Evolutionary conservation across 2,329 filamentous ascomycete species (phyloP), one percentile per base, ranked within the genome.

Genomic region (Xylaria sp.): DNA sequence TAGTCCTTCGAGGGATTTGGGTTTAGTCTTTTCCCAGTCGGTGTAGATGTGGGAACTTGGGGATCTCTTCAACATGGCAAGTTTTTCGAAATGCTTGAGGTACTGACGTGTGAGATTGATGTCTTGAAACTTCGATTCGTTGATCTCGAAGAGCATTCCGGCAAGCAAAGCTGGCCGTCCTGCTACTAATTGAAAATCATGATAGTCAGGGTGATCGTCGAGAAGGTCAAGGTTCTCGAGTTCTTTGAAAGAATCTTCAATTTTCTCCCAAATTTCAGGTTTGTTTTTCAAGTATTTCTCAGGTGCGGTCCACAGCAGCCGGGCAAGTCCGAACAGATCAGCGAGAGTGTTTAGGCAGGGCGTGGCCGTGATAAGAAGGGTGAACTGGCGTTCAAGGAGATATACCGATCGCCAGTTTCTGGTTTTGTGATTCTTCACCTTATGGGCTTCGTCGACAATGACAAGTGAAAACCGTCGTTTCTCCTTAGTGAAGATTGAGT

Each of bases 371-470:
- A 78, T 69, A 0, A 78, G 72, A 8, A 78, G 68, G 8, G 75
- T 78, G 55, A 71, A 77, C 3, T 75, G 55, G 10, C 76, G 74
- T 12, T 75, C 35, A 6, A 77, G 51, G 2, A 75, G 60, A 13
- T 68, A 54, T 0, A 78, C 68, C 2, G 76, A 77, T 50, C 70
- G 72, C 72, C 73, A 77, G 13, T 72, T 70, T 9, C 53, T 65
- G 0, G 77, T 78, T 0, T 23, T 10, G 0, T 66, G 25, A 21
- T 77, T 72, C 23, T 76, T 76, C 18, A 77, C 68, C 57, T 76
- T 77, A 54, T 77, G 72, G 1, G 76, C 75, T 47, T 78, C 77
- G 35, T 78, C 77, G 1, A 78, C 75, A 1, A 77, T 71, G 3
- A 78, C 72, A 5, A 77, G 61, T 3, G 77, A 78, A 55, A 77